Evolutionary conservation across 305 asterid genomes (phyloP).

Genomic region (Solanum hybrid): DNA sequence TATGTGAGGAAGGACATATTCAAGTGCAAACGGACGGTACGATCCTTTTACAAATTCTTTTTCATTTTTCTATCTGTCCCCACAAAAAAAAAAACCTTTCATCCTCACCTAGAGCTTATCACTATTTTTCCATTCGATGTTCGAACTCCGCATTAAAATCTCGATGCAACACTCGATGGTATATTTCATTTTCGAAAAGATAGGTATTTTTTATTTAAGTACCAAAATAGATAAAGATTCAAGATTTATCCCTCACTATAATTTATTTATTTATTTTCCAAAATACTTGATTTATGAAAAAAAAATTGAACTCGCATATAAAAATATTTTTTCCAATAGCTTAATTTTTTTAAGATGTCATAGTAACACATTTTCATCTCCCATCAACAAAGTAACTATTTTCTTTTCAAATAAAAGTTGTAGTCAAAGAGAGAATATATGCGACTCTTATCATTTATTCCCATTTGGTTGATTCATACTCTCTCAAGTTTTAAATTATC

Average conservation of each 20-base stretch:
- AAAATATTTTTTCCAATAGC: neutral
- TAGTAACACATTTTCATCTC: neutral
- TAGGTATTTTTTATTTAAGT: too few species aligned
- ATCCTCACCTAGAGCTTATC: neutral
- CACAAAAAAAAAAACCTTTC: neutral
- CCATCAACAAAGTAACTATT: neutral
- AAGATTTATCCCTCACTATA: neutral
- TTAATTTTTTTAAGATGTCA: neutral
- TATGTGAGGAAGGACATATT: slow-evolving; percentile 75
- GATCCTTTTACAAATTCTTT: neutral
- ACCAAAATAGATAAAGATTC: neutral
- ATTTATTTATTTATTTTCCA: too few species aligned
- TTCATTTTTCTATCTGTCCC: neutral
- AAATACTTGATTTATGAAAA: neutral
- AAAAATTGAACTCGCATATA: neutral
- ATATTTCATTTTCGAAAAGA: too few species aligned
- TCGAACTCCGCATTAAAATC: too few species aligned
- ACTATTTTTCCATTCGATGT: neutral
- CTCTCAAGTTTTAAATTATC: neutral
- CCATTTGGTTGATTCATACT: neutral
- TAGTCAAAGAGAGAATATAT: neutral
- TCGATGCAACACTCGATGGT: too few species aligned
- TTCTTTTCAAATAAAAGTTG: neutral
- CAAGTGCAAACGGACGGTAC: slow-evolving; percentile 57
- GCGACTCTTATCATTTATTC: neutral